Conservation (phyloP, 2,329 filamentous ascomycete genomes). For the Ophiosphaerella korrae region DNA sequence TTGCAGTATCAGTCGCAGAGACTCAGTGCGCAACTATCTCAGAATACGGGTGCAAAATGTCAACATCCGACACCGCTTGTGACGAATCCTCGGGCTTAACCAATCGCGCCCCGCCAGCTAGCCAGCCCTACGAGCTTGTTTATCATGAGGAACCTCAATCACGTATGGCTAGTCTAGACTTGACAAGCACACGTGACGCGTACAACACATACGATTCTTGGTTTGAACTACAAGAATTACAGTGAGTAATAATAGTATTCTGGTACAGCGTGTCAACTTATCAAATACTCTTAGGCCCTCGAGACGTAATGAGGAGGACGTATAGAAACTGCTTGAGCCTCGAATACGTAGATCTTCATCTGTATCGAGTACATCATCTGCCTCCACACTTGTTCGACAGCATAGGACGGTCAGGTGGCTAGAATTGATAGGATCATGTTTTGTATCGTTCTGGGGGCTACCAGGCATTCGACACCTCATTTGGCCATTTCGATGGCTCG, state of each 20-base stretch:
- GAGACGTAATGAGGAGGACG: neutral
- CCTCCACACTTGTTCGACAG: slow-evolving; percentile 1
- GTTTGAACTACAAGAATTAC: neutral
- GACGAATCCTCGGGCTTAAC: no score
- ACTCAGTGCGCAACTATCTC: no score
- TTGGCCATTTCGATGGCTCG: slow-evolving; percentile 1
- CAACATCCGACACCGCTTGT: no score
- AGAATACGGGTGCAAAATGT: no score
- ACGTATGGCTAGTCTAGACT: neutral
- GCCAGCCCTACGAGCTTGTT: no score
- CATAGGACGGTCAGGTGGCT: neutral
- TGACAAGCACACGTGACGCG: neutral
- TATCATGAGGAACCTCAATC: neutral
- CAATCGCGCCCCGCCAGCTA: no score
- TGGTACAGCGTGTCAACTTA: neutral
- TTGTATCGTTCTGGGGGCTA: neutral
- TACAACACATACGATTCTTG: neutral
- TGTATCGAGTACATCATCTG: slow-evolving; percentile 1
- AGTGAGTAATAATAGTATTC: neutral
- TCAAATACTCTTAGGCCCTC: neutral
- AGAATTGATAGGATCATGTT: neutral
- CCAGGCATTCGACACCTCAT: neutral
- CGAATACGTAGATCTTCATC: slow-evolving; percentile 1
- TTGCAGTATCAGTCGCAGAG: no score
- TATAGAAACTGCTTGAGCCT: neutral